Base-by-base conservation (phyloP, 2,329 filamentous ascomycete species). In the Trichoderma citrinoviride region DNA sequence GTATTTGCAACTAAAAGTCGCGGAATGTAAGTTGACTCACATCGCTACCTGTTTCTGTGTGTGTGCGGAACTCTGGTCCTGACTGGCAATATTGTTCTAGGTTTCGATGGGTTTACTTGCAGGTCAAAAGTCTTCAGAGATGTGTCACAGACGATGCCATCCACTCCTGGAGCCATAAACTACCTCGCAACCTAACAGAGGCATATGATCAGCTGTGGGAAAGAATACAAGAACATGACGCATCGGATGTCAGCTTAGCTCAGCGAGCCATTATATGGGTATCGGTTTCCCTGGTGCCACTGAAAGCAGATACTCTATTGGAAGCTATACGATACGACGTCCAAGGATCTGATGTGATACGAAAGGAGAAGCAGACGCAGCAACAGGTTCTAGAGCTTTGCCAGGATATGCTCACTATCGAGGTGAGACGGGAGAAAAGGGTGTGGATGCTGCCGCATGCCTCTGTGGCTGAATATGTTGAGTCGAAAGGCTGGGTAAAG, bases 81-180 rank as follows among this genome's bases (percentile, higher is more conserved):
- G 17, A 60, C n/a, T 10, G 5, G 14, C 7, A 8, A 17, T 17
- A 3, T 10, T 14, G 37, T 58, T 19, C 21, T 21, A 70, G 68
- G 66, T 70, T 70, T 17, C 69, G 66, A 49, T 70, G 69, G 69
- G 69, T 68, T 17, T 50, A 65, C 2, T 63, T 70, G 2, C 68
- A 70, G n/a, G 67, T 68, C 19, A 44, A 64, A 2, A 64, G 65
- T 7, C 61, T 69, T 1, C 17, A 67, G 8, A 53, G 56, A 4
- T 44, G 53, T 4, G 41, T 52, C 4, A 27, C 58, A 5, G 27
- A 68, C 21, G 40, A 53, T 4, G 69, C 68, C 37, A 61, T 70
- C 12, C 12, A 61, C 6, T 43, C 53, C 7, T 69, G 68, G 46
- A 25, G 63, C 7, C 49, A 52, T 12, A 49, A 50, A 10, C 40